phyloP scores from a whole-genome alignment of 106 monocot species.

The Platanthera guangdongensis region DNA sequence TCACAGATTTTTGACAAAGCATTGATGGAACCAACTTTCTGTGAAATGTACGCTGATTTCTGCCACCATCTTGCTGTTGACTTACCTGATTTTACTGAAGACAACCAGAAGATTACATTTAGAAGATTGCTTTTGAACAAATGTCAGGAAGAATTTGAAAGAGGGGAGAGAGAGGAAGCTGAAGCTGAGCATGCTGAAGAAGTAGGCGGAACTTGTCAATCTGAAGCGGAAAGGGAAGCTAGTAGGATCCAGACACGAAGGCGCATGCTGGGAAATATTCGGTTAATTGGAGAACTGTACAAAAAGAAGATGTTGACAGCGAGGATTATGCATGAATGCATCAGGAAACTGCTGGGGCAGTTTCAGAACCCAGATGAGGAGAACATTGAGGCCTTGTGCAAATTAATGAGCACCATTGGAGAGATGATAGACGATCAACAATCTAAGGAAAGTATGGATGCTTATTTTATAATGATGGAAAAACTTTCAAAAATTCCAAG shows the following conservation, averaged over 20 bases:
- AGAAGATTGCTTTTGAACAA: conserved; percentile 75
- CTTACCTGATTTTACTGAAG: conserved; percentile 63
- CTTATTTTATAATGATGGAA: conserved; percentile 58
- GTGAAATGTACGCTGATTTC: conserved; percentile 98
- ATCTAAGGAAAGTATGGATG: conserved; percentile 71
- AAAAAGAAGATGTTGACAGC: conserved; percentile 92
- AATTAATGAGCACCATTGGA: conserved; percentile 90
- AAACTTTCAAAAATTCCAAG: conserved; percentile 58
- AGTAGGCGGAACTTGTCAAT: conserved; percentile 56
- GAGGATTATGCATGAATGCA: conserved; percentile 96
- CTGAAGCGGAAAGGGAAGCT: conserved; percentile 50
- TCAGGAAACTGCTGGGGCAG: conserved; percentile 59
- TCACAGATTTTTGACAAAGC: conserved; percentile 96
- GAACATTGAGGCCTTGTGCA: conserved; percentile 82
- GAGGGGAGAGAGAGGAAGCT: conserved; percentile 63
- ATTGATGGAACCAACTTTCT: conserved; percentile 82
- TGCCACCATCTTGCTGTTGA: conserved; percentile 56
- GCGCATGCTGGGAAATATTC: conserved; percentile 86
- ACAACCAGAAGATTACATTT: conserved; percentile 78
- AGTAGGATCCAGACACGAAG: conserved; percentile 55
- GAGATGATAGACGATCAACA: conserved; percentile 68
- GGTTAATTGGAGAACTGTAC: conserved; percentile 86
- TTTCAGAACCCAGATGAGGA: conserved; percentile 76
- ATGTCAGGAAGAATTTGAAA: conserved; percentile 95
- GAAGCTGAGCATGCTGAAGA: conserved; percentile 55